Evolutionary conservation across 2,329 filamentous ascomycete species (phyloP), one percentile per base, ranked within the genome.

Genomic region (Fusarium succisae): DNA sequence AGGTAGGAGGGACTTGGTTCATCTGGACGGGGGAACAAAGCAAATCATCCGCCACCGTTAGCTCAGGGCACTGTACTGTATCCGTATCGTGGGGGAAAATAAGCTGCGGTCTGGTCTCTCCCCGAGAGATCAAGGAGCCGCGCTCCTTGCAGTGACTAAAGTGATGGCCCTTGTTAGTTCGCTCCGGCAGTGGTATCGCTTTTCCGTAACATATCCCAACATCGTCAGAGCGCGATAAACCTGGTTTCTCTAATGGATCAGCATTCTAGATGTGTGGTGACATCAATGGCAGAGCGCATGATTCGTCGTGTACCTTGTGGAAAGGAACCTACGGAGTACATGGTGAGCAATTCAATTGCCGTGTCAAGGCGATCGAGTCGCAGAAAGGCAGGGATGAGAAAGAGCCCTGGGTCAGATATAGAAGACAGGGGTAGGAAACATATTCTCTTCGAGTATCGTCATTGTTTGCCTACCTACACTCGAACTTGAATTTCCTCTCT

Each of bases 61-160:
- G 44, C 26, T 65, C 12, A 73, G 68, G 71, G 54, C 53, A 37
- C 13, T 37, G 28, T 50, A 20, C 41, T 35, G 14, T 35, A 35
- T 35, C 17, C 47, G 53, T 51, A 73, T 78, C 76, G 74, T 63
- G 76, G 74, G 68, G 76, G 74, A 65, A 64, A 76, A 75, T 70
- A 76, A 76, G 72, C 57, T 66, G 67, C 48, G n/a, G 48, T 53
- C 63, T 56, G 67, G 61, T 47, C 64, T 24, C 14, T 66, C 54
- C 28, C 59, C 41, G 67, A 70, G 53, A 45, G 45, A 70, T 43
- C 55, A 68, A 55, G 45, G 44, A 44, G 60, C 45, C 28, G 45
- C 37, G 44, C 72, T 72, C 75, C 76, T 56, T 76, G 76, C 69
- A 76, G 69, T 51, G 59, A 55, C 47, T 64, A 60, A 51, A 57